A percentile compares a stretch with the other conserved stretches of the same genome.
Conservation (phyloP, 1,284 basidiomycete genomes). For the Boletus sp. region DNA sequence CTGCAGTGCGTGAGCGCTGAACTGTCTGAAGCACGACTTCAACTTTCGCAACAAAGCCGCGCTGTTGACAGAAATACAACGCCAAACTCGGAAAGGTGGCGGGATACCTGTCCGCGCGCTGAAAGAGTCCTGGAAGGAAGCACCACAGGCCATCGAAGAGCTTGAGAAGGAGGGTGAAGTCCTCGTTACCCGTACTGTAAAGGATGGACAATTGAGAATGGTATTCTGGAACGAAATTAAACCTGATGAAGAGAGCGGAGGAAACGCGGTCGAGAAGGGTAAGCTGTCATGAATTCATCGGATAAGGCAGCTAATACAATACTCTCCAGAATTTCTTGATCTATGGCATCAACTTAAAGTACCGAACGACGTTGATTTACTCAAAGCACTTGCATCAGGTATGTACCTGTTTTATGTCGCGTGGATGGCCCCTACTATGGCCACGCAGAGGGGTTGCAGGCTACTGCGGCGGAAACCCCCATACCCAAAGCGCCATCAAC, state of each 20-base stretch:
- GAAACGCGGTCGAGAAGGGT: slow-evolving; percentile 79
- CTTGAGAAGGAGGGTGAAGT: slow-evolving; percentile 86
- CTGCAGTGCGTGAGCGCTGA: slow-evolving; percentile 3
- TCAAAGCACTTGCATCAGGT: slow-evolving; percentile 73
- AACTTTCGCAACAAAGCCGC: slow-evolving; percentile 81
- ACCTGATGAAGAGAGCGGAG: slow-evolving; percentile 66
- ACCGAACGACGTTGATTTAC: slow-evolving; percentile 80
- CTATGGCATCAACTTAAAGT: slow-evolving; percentile 84
- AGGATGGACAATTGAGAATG: slow-evolving; percentile 81
- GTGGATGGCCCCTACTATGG: background rate
- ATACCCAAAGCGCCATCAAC: slow-evolving; percentile 51
- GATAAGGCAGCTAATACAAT: slow-evolving; percentile 2
- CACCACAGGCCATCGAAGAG: slow-evolving; percentile 78
- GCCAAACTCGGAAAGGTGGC: slow-evolving; percentile 72
- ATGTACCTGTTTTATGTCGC: slow-evolving; percentile 12
- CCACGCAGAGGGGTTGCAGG: slow-evolving; percentile 68
- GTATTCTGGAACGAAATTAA: slow-evolving; percentile 93
- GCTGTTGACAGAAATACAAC: slow-evolving; percentile 78
- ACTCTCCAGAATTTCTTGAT: slow-evolving; percentile 71
- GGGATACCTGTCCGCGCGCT: slow-evolving; percentile 83
- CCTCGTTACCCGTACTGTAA: slow-evolving; percentile 78
- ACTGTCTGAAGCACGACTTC: slow-evolving; percentile 70
- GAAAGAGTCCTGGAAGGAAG: slow-evolving; percentile 89
- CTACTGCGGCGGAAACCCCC: slow-evolving; percentile 57
- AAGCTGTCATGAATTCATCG: slow-evolving; percentile 18